Evolutionary conservation across 2,329 filamentous ascomycete species (phyloP), one percentile per base, ranked within the genome.

Genomic region (Bipolaris bicolor): DNA sequence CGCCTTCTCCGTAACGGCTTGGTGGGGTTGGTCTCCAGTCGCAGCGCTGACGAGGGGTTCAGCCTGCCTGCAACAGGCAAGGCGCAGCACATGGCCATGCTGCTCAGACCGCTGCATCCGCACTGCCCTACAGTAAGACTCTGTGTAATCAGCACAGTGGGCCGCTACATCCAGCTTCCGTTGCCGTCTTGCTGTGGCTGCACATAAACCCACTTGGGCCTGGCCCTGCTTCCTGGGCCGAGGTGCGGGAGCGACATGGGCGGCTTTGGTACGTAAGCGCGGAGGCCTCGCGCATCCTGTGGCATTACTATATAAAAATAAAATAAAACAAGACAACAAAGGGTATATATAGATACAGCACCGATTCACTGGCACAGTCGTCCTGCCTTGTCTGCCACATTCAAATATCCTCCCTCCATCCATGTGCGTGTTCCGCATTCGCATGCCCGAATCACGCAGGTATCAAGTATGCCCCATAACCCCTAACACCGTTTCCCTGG

Each of bases 71-170:
- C 39, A 56, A 40, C 26, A 29, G 52, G 55, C 44, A 61, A 53
- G 48, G 55, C 55, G 52, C 43, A 48, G 16, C 26, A 31, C 26
- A 47, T 51, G 55, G 56, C 47, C 59, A 53, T 52, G 47, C 44
- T 34, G 34, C 37, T 51, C 61, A 64, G 62, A 68, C 66, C 66
- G 60, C 64, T 64, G 53, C 43, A 39, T 47, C 59, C 43, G 51
- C 61, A 54, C 57, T 58, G 49, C 54, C 54, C 49, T 56, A 49
- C 49, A 43, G 7, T 31, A 31, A 13, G 29, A 31, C 29, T 31
- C 3, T 31, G 3, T 31, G 29, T 31, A 11, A 53, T 44, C 49
- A 47, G 36, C 26, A 43, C 54, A 36, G 45, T 24, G 45, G 34
- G 41, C 53, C 26, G 39, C 51, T 46, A 34, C 41, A 52, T 24